A percentile compares a stretch with the other conserved stretches of the same genome.
These are phyloP conservation scores for Claviceps sp. DNA, from an alignment of 2,329 filamentous ascomycete genomes.

Conservation along the genomic window DNA sequence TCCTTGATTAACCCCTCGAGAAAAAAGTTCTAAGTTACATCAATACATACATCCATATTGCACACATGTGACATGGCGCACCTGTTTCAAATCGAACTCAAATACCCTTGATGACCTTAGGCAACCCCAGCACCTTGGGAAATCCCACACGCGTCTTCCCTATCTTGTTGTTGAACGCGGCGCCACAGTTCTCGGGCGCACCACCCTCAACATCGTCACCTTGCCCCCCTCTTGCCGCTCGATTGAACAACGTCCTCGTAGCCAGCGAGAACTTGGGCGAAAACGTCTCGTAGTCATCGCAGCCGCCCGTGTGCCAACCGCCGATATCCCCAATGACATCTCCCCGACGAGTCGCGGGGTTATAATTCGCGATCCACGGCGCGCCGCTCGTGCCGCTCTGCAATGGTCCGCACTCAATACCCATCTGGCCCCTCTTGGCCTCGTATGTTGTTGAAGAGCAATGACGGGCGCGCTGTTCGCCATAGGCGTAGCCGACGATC, in stretches of 20 bases:
- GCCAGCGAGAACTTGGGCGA: constrained; percentile 3
- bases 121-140: background rate
- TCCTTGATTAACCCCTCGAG: too few relatives aligned
- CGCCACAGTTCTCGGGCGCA: constrained; percentile 3
- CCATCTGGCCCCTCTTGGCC: constrained; percentile 6
- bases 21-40: too few relatives aligned
- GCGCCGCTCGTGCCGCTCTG: constrained; percentile 7
- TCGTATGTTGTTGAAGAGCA: constrained; percentile 5
- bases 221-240: background rate
- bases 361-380: constrained; percentile 6
- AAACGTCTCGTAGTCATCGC: constrained; percentile 6
- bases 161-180: background rate
- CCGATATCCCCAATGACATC: constrained; percentile 7
- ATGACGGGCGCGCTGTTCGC: constrained; percentile 6
- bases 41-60: too few relatives aligned
- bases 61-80: too few relatives aligned
- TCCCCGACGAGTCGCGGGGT: constrained; percentile 1
- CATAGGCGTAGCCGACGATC: constrained; percentile 6
- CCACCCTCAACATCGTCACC: constrained; percentile 2
- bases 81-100: background rate
- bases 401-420: constrained; percentile 6
- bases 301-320: constrained; percentile 8
- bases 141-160: constrained; percentile 1
- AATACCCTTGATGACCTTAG: constrained; percentile 2
- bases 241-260: constrained; percentile 1